Evolutionary conservation across 768 basidiomycete genomes (phyloP), one percentile per base, ranked within the genome.

Genomic region (Mycena crocata): DNA sequence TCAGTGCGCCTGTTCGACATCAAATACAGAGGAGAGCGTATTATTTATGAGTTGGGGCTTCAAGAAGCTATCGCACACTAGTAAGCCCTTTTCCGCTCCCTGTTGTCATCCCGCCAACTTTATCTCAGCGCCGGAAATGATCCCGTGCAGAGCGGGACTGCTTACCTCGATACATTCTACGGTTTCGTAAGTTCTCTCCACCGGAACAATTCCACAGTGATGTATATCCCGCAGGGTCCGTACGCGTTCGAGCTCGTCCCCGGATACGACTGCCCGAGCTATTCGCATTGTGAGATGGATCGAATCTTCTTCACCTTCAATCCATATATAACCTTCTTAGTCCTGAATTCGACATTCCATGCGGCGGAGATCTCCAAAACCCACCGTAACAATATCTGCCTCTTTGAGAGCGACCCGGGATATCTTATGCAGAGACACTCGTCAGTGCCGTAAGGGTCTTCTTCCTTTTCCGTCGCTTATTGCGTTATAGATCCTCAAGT

Each of bases 241-340:
- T 65, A 78, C 17, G 80, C 82, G 17, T 83, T 83, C 37, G 84
- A 87, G 50, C 78, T 87, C 73, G 80, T 87, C 23, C 80, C 83
- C 1, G 85, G 85, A 46, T 87, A 86, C 71, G 87, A 88, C 68
- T 87, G 86, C 58, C 87, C 87, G 8, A 73, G 82, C 42, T 84
- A 87, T 42, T 82, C 87, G 0, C 78, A 83, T 19, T 86, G 69
- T 70, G 39, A 28, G 69, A 39, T 14, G 12, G 39, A 19, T 28
- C 28, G n/a, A n/a, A n/a, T 35, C 12, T 23, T 24, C 23, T 14
- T 30, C 13, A n/a, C 14, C 15, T n/a, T 45, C 9, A 30, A 13
- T 21, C 37, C 7, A 15, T 0, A 10, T 34, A 9, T 30, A 24
- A 17, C 8, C 13, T 7, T n/a, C 21, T 10, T 31, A 70, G 69